phyloP scores from a whole-genome alignment of 306 rosid species.

The Prunus davidiana region DNA sequence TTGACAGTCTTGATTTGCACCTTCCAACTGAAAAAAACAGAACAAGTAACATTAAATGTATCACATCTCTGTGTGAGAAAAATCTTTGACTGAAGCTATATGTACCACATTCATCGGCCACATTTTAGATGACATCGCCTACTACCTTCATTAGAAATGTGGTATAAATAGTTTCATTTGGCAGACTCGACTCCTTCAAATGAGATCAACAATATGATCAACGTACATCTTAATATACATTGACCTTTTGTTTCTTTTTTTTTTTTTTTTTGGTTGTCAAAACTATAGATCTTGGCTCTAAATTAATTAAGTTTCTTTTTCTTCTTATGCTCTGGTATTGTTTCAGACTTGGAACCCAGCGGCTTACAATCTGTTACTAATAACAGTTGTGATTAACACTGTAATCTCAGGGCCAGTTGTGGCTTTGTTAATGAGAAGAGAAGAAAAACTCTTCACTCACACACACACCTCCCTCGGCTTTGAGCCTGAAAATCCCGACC shows the following conservation, averaged over 20 bases:
- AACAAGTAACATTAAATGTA: too few species aligned
- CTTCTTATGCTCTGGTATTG: slow-evolving; percentile 1
- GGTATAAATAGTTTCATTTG: neutral
- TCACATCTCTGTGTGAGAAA: neutral
- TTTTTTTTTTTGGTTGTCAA: too few species aligned
- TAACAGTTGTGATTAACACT: slow-evolving; percentile 63
- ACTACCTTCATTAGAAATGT: neutral
- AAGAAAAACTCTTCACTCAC: slow-evolving; percentile 55
- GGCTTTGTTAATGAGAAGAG: slow-evolving; percentile 57
- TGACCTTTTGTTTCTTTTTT: too few species aligned
- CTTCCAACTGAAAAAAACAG: too few species aligned
- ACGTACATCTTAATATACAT: too few species aligned
- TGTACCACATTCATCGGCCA: neutral
- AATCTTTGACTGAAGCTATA: too few species aligned
- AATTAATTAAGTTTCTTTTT: neutral
- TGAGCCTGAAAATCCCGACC: slow-evolving; percentile 37
- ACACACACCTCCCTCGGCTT: slow-evolving; percentile 35
- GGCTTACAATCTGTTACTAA: slow-evolving; percentile 64
- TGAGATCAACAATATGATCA: too few species aligned
- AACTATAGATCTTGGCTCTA: too few species aligned
- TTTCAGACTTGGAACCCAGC: slow-evolving; percentile 48
- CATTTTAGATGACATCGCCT: too few species aligned
- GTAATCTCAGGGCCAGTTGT: slow-evolving; percentile 74
- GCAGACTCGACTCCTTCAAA: too few species aligned
- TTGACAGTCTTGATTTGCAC: neutral